Conservation (phyloP, 495 filamentous ascomycete genomes). For the Astrothelium macrocarpum region DNA sequence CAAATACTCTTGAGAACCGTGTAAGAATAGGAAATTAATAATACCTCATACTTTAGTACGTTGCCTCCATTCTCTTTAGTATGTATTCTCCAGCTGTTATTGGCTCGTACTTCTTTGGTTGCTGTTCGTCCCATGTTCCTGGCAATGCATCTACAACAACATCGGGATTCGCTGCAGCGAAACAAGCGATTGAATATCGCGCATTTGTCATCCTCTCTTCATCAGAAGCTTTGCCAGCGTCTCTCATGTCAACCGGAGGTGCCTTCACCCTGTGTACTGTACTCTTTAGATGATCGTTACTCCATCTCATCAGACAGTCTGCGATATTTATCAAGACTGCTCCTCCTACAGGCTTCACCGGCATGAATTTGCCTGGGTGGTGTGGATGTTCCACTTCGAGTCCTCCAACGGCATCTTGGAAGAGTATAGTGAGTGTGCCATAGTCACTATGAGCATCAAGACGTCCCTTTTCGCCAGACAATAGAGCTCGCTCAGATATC, state of each 20-base stretch:
- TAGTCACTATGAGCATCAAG: constrained; percentile 37
- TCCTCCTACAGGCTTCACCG: constrained; percentile 37
- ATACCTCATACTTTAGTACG: constrained; percentile 12
- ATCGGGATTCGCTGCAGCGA: constrained; percentile 46
- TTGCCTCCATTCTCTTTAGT: constrained; percentile 27
- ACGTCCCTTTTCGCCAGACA: constrained; percentile 10
- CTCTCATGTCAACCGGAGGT: not conserved
- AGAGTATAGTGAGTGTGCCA: constrained; percentile 43
- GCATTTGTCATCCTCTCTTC: constrained; percentile 37
- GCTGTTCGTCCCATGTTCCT: constrained; percentile 34
- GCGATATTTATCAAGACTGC: constrained; percentile 51
- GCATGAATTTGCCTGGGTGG: constrained; percentile 40
- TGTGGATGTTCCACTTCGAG: constrained; percentile 49
- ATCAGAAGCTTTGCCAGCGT: constrained; percentile 27
- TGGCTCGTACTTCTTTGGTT: constrained; percentile 31
- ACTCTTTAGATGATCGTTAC: constrained; percentile 38
- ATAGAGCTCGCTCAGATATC: constrained; percentile 32
- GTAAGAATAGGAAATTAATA: not conserved
- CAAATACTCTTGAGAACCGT: not conserved
- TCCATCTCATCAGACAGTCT: constrained; percentile 53
- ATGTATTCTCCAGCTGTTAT: constrained; percentile 28
- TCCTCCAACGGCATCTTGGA: constrained; percentile 44
- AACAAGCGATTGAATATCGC: constrained; percentile 56
- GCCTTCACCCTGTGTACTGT: not conserved
- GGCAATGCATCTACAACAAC: constrained; percentile 48